Percentiles rank a stretch among this genome's conserved stretches.
Conservation (phyloP, 2,329 filamentous ascomycete genomes). For the Fusarium torulosum region DNA sequence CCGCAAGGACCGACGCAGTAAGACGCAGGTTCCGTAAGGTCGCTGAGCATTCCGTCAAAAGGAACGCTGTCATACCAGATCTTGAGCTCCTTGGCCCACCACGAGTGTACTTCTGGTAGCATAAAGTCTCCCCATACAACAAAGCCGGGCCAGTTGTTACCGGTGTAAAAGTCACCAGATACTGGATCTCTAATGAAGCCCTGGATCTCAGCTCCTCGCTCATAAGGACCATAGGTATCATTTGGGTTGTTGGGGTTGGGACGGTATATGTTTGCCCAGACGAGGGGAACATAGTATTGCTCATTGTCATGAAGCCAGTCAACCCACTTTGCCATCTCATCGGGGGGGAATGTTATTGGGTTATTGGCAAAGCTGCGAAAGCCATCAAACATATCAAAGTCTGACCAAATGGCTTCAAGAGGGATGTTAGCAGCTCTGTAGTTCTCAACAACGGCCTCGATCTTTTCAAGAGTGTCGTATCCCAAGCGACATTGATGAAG, state of each 20-base stretch:
- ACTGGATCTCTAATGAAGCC: conserved; percentile 4
- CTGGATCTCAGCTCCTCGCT: background rate
- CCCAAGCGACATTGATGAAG: conserved; percentile 7
- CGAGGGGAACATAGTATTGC: conserved; percentile 3
- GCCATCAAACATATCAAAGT: conserved; percentile 25
- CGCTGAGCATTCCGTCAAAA: conserved; percentile 1
- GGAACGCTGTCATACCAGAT: conserved; percentile 3
- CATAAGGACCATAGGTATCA: background rate
- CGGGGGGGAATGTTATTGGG: conserved; percentile 10
- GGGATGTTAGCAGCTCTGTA: conserved; percentile 15
- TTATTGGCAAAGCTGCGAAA: conserved; percentile 20
- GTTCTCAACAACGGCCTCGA: conserved; percentile 1
- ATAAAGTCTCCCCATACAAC: conserved; percentile 8
- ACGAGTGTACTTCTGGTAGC: background rate
- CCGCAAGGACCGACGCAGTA: conserved; percentile 1
- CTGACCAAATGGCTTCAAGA: conserved; percentile 17
- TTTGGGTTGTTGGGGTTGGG: conserved; percentile 1
- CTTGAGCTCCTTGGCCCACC: background rate
- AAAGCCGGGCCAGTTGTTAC: conserved; percentile 4
- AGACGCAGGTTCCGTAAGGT: conserved; percentile 1
- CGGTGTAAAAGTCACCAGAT: conserved; percentile 1
- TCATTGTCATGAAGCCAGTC: background rate
- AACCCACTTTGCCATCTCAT: conserved; percentile 2
- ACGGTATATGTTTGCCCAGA: conserved; percentile 2
- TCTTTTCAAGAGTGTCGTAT: conserved; percentile 1